phyloP scores from a whole-genome alignment of 192 early-diverging fungal species.

The Linnemannia exigua region DNA sequence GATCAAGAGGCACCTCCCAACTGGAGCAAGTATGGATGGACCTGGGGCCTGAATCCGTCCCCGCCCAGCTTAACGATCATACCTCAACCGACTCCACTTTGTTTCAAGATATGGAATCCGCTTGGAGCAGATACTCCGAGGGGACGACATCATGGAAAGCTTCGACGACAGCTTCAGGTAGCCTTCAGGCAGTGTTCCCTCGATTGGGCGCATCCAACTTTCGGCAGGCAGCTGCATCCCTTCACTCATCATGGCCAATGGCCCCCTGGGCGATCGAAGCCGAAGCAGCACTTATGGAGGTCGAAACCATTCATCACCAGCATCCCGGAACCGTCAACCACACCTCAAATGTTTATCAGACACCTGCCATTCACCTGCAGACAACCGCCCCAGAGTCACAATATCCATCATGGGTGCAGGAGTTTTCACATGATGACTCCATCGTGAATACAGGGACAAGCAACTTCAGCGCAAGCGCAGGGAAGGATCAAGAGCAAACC shows the following conservation, averaged over 20 bases:
- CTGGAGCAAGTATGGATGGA: constrained; percentile 49
- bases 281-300: constrained; percentile 32
- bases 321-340: not conserved
- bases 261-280: constrained; percentile 41
- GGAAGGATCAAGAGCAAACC: not conserved
- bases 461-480: not conserved
- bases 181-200: not conserved
- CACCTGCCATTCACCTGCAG: not conserved
- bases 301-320: constrained; percentile 22
- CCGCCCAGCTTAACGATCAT: not conserved
- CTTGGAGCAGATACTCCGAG: not conserved
- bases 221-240: constrained; percentile 23
- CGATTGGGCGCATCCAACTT: not conserved
- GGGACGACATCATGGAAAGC: not conserved
- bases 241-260: constrained; percentile 35
- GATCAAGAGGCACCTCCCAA: constrained; percentile 24
- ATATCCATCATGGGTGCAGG: not conserved
- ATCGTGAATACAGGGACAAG: not conserved
- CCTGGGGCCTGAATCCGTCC: not conserved
- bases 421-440: not conserved
- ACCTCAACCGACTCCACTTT: not conserved
- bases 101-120: not conserved
- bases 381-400: not conserved
- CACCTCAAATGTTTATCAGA: not conserved
- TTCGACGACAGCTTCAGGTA: not conserved